Evolutionary conservation across 148 eudicot genomes (phyloP).

Genomic region (Mesembryanthemum crystallinum): DNA sequence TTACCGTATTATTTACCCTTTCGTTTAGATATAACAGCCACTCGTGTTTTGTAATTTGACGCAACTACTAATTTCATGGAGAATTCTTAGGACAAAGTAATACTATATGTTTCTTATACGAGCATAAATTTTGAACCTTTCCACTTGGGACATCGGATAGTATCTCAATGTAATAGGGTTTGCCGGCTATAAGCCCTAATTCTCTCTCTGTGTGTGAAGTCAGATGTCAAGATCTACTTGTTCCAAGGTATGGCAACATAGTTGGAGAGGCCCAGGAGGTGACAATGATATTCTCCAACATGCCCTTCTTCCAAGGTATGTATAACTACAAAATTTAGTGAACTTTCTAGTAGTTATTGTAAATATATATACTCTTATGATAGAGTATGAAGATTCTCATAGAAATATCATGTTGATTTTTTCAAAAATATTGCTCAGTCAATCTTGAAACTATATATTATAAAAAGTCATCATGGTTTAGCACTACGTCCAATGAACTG

Average conservation of each 20-base stretch:
- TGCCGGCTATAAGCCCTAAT: too few relatives aligned
- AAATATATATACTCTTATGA: background rate
- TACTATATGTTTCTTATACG: too few relatives aligned
- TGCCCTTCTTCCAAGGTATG: background rate
- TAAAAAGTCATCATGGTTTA: background rate
- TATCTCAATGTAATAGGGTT: too few relatives aligned
- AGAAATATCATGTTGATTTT: background rate
- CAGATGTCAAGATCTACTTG: background rate
- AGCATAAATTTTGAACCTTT: too few relatives aligned
- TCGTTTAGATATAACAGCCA: too few relatives aligned
- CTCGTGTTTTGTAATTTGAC: too few relatives aligned
- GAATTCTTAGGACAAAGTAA: too few relatives aligned
- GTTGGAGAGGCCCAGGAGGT: background rate
- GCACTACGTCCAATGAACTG: conserved; percentile 15
- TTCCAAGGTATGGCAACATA: background rate
- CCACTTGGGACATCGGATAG: too few relatives aligned
- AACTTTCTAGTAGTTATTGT: background rate
- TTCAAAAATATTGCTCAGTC: background rate
- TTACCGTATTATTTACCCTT: too few relatives aligned
- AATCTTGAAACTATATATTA: background rate
- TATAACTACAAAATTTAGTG: background rate
- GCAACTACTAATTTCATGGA: too few relatives aligned
- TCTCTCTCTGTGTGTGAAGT: background rate
- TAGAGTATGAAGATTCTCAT: too few relatives aligned
- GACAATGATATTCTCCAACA: background rate